Base-by-base conservation (phyloP, 768 basidiomycete genomes). In the Mycena galericulata region DNA sequence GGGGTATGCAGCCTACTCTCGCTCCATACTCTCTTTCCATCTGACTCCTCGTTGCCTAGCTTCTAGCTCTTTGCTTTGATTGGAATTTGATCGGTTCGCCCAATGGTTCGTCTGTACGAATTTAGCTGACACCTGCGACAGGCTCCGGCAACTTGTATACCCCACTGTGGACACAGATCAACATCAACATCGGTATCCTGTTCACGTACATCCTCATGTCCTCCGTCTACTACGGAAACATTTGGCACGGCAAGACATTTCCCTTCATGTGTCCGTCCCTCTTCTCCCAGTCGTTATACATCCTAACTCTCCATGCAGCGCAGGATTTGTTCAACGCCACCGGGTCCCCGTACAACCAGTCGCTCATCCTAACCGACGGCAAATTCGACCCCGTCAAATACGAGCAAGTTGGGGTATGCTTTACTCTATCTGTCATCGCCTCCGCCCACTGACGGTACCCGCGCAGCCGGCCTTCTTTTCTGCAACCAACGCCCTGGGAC, bases 381-480 rank as follows among this genome's bases (percentile, higher is more conserved):
- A 67, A 69, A 58, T 70, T 72, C 53, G 77, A 76, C 65, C 66
- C 64, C 29, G 73, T 60, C 45, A 72, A 72, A 43, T 74, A 65
- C 63, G 72, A 65, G 43, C 22, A 68, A 54, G 59, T 62, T 24
- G 67, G 71, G 54, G 69, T 70, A 40, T 49, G 64, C 47, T 43
- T 45, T 55, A 43, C 49, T 55, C 61, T 62, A 53, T 53, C 27
- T 62, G 50, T 62, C 36, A 32, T 51, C 50, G 49, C 60, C 61
- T 45, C 50, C 61, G 41, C 61, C 50, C 50, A 51, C 50, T 62
- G 61, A 54, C 38, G 20, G 50, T 69, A 41, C 57, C 27, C 62
- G 29, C 53, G 40, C 62, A 70, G 59, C 80, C 79, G 36, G 79
- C 80, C 17, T 81, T 71, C 68, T 81, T 81, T 75, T 76, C 80